A percentile compares a stretch with the other conserved stretches of the same genome.
phyloP scores from a whole-genome alignment of 2,329 filamentous ascomycete species.

The Botrytis paeoniae region DNA sequence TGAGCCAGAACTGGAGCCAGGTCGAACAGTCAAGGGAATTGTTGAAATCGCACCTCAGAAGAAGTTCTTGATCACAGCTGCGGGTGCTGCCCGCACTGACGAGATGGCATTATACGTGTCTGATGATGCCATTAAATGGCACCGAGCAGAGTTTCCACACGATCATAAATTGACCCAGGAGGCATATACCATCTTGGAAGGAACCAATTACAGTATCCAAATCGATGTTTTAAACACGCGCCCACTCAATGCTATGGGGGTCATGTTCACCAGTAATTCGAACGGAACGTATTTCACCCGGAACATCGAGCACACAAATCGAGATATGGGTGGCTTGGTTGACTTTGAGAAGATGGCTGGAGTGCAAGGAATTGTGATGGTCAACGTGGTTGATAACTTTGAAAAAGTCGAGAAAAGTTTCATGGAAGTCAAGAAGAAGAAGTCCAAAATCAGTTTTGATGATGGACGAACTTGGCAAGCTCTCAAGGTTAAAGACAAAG shows the following conservation, averaged over 20 bases:
- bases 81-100: conserved; percentile 72
- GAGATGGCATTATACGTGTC: conserved; percentile 93
- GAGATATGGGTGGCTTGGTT: conserved; percentile 70
- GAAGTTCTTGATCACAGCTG: conserved; percentile 80
- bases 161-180: conserved; percentile 78
- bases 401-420: conserved; percentile 61
- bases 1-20: conserved; percentile 74
- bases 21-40: conserved; percentile 73
- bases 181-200: conserved; percentile 91
- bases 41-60: conserved; percentile 81
- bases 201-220: conserved; percentile 96
- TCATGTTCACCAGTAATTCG: conserved; percentile 92
- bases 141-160: conserved; percentile 82
- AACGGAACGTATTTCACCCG: conserved; percentile 94
- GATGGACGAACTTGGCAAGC: conserved; percentile 83
- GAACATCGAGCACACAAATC: conserved; percentile 90
- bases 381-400: conserved; percentile 87
- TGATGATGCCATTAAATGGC: conserved; percentile 80
- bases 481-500: conserved; percentile 62
- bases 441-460: conserved; percentile 87
- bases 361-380: conserved; percentile 87
- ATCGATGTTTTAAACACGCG: conserved; percentile 80
- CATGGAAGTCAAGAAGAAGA: conserved; percentile 61
- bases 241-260: conserved; percentile 71
- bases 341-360: conserved; percentile 93